Conservation (phyloP, 345 rosid genomes). For the Rhodamnia rubescens region DNA sequence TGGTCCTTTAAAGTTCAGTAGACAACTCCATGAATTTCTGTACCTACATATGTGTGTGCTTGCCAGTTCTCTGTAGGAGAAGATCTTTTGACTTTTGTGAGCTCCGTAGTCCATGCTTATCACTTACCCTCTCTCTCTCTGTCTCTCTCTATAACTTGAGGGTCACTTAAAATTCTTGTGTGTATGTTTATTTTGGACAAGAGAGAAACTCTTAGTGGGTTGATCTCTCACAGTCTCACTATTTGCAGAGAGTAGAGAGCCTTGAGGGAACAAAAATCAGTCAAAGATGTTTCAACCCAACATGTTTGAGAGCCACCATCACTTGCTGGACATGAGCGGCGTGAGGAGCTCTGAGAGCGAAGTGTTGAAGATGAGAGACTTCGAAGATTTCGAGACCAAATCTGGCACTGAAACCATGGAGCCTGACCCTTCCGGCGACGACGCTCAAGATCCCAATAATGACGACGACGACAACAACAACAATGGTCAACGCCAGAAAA, state of each 20-base stretch:
- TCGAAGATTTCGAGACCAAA: slow-evolving; percentile 65
- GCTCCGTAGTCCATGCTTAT: background rate
- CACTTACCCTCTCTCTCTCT: background rate
- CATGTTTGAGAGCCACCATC: slow-evolving; percentile 58
- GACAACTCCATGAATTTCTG: background rate
- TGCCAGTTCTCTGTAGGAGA: background rate
- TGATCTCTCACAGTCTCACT: background rate
- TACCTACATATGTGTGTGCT: background rate
- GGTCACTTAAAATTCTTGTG: background rate
- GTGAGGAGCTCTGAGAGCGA: slow-evolving; percentile 49
- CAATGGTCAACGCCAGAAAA: slow-evolving; percentile 39
- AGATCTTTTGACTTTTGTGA: background rate
- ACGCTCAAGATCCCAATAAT: slow-evolving; percentile 55
- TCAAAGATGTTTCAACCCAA: slow-evolving; percentile 55
- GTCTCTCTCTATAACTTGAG: background rate
- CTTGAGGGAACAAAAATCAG: background rate
- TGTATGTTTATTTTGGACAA: background rate
- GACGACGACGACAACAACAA: background rate
- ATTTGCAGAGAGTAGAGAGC: background rate
- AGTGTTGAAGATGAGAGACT: slow-evolving; percentile 38
- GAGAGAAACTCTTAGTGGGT: background rate
- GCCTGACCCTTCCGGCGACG: slow-evolving; percentile 47
- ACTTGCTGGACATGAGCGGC: slow-evolving; percentile 53
- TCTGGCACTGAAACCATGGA: slow-evolving; percentile 65
- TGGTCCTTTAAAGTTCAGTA: background rate